Evolutionary conservation across 2,329 filamentous ascomycete genomes (phyloP).

Genomic region (Colletotrichum sp.): DNA sequence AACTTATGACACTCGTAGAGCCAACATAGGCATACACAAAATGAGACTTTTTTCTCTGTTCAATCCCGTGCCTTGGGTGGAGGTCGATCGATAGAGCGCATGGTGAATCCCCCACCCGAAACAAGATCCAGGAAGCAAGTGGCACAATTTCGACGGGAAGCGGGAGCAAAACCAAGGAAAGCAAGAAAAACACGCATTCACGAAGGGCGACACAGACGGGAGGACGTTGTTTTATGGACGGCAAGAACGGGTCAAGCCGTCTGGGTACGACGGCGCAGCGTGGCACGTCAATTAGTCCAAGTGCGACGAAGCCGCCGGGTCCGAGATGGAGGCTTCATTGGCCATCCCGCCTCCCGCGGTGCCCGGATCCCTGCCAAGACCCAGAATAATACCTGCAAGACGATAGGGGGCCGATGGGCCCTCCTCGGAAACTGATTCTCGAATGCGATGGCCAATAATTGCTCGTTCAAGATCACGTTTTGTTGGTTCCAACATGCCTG

Average conservation of each 20-base stretch:
- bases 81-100: background rate
- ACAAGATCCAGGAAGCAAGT: background rate
- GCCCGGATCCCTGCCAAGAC: conserved; percentile 7
- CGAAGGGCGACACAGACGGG: background rate
- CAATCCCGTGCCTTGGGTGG: background rate
- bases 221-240: background rate
- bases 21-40: background rate
- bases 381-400: background rate
- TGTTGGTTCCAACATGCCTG: background rate
- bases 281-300: background rate
- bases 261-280: background rate
- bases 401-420: background rate
- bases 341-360: background rate
- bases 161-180: background rate
- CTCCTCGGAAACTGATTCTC: background rate
- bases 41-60: background rate
- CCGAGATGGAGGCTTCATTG: conserved; percentile 4
- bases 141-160: background rate
- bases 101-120: background rate
- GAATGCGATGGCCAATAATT: background rate
- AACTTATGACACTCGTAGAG: background rate
- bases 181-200: background rate
- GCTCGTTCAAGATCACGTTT: background rate
- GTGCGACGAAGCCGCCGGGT: background rate
- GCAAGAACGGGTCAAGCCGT: background rate